Base-by-base conservation (phyloP, 2,329 filamentous ascomycete genomes). In the Trichothecium sympodiale region DNA sequence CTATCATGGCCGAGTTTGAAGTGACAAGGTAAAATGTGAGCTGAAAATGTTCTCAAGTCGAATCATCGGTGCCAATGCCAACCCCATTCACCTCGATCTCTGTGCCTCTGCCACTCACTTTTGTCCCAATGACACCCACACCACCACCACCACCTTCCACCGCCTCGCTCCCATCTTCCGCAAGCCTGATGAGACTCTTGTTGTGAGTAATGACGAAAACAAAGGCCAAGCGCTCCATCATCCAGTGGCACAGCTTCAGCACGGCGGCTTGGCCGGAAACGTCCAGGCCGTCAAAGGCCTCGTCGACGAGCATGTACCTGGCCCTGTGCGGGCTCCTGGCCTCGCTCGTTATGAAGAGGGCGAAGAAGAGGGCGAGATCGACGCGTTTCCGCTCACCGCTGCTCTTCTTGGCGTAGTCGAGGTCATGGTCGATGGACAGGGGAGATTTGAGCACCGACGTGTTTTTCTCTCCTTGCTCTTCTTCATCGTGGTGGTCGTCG, bases 361-460 rank as follows among this genome's bases (percentile, higher is more conserved):
- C 42, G 16, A 49, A 49, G 32, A 47, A 47, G 14, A 49, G 39
- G 0, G 41, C 46, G 4, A 48, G 29, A 13, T 43, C 43, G 25
- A 48, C 13, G 1, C 40, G 42, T 23, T 48, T 47, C 1, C 46
- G 44, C 15, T 49, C 44, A 13, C 46, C 46, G 17, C 41, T 29
- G 1, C 46, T 23, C 14, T 26, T 13, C 18, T 25, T 29, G 28
- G n/a, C 28, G 28, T 29, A 29, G 9, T n/a, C 28, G n/a, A 29
- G 10, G n/a, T n/a, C n/a, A 15, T n/a, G 28, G 9, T 29, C n/a
- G 10, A 29, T 15, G 4, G 28, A n/a, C n/a, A 29, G 28, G 2
- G 28, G n/a, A 15, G 28, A 15, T 15, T 29, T n/a, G 28, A 29
- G 28, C n/a, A 29, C 28, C 5, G 28, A 29, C n/a, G n/a, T n/a